phyloP scores from a whole-genome alignment of 176 grass and related monocot genomes.

The Luzula sylvatica region DNA sequence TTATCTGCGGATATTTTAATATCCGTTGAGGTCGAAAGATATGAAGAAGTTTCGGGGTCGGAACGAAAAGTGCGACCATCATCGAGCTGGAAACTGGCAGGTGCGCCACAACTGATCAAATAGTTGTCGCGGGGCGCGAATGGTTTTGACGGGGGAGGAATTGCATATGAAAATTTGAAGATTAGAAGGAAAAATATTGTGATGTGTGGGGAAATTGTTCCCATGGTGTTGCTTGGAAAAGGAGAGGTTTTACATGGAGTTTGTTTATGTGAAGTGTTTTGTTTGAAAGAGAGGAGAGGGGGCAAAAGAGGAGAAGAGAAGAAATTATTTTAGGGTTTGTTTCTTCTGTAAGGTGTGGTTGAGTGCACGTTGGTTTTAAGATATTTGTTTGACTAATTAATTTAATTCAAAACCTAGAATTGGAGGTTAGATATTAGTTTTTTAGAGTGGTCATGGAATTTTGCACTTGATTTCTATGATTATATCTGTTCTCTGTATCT shows the following conservation, averaged over 20 bases:
- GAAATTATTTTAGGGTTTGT: background rate
- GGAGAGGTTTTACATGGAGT: background rate
- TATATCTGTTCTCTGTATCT: too few species aligned
- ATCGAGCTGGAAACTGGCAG: slow-evolving; percentile 41
- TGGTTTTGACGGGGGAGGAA: slow-evolving; percentile 24
- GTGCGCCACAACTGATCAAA: slow-evolving; percentile 59
- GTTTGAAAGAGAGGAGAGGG: background rate
- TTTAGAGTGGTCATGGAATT: too few species aligned
- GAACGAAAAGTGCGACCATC: slow-evolving; percentile 71
- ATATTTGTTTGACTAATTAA: background rate
- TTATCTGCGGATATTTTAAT: slow-evolving; percentile 52
- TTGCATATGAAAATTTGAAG: slow-evolving; percentile 19
- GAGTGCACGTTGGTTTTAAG: slow-evolving; percentile 16
- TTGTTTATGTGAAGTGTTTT: background rate
- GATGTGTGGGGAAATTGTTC: background rate
- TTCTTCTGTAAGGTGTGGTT: slow-evolving; percentile 2
- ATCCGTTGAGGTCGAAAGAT: slow-evolving; percentile 58
- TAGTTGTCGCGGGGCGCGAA: slow-evolving; percentile 78
- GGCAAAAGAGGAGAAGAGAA: too few species aligned
- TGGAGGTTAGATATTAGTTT: too few species aligned
- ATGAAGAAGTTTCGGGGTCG: slow-evolving; percentile 68
- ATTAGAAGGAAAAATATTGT: slow-evolving; percentile 21
- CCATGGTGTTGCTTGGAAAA: background rate
- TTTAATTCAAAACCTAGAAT: background rate
- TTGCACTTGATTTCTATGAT: too few species aligned